These are phyloP conservation scores for Boletus mariae DNA, from an alignment of 1,284 basidiomycete genomes.

Conservation along the genomic window DNA sequence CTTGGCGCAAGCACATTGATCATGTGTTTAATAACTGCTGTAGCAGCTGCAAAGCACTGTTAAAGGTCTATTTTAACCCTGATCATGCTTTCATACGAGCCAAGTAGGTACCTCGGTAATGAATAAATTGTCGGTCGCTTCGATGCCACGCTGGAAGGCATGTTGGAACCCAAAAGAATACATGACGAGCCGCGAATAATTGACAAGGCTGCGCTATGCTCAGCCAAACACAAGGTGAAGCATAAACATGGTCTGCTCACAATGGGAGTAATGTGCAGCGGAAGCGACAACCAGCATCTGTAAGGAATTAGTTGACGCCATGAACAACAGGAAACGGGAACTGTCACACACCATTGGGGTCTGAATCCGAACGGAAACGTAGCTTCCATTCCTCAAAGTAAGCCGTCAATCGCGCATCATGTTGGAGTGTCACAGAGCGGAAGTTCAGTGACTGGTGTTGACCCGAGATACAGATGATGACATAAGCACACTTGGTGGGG, in stretches of 20 bases:
- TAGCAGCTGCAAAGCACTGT: constrained; percentile 68
- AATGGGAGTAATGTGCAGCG: constrained; percentile 71
- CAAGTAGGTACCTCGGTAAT: constrained; percentile 54
- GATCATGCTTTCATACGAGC: not conserved
- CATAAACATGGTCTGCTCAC: constrained; percentile 40
- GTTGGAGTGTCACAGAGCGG: constrained; percentile 53
- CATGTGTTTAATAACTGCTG: constrained; percentile 61
- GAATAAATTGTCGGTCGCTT: constrained; percentile 59
- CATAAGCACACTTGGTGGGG: not conserved
- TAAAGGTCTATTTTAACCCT: not conserved
- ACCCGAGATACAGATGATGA: not conserved
- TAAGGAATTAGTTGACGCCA: not conserved
- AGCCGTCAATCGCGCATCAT: constrained; percentile 54
- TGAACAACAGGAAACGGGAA: not conserved
- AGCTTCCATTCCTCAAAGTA: constrained; percentile 64
- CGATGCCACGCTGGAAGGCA: constrained; percentile 67
- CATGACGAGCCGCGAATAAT: constrained; percentile 80
- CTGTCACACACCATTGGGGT: constrained; percentile 42
- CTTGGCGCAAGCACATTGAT: constrained; percentile 63
- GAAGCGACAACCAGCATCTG: constrained; percentile 60
- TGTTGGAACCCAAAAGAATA: constrained; percentile 84
- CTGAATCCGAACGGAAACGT: constrained; percentile 54
- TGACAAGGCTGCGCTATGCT: constrained; percentile 51
- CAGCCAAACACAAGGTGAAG: constrained; percentile 11
- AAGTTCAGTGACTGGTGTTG: constrained; percentile 59